These are phyloP conservation scores for Cytospora chrysosperma DNA, from an alignment of 2,329 filamentous ascomycete genomes.

Conservation along the genomic window DNA sequence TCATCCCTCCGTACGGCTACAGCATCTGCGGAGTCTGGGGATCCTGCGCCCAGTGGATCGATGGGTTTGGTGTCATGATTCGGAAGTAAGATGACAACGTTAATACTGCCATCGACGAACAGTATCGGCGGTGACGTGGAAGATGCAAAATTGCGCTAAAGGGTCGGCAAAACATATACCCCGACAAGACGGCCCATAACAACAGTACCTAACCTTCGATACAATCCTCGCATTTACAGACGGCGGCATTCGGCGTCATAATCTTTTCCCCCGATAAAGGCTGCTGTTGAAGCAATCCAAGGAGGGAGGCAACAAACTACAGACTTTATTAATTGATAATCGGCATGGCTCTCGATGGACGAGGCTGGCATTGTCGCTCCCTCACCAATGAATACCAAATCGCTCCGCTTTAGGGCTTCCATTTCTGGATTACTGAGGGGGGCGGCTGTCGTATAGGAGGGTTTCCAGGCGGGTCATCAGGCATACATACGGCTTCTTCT, in stretches of 20 bases:
- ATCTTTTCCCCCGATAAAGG: background rate
- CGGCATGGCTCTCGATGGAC: conserved; percentile 6
- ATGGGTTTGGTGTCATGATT: conserved; percentile 75
- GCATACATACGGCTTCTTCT: background rate
- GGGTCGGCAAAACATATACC: background rate
- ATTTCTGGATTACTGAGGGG: background rate
- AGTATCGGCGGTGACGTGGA: background rate
- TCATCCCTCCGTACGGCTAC: conserved; percentile 88
- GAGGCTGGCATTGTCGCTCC: conserved; percentile 21
- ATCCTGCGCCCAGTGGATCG: conserved; percentile 76
- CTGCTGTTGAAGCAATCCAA: background rate
- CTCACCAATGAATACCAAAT: background rate
- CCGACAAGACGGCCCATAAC: background rate
- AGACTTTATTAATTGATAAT: conserved; percentile 23
- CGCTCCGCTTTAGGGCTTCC: background rate
- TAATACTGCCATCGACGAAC: background rate
- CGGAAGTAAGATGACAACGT: conserved; percentile 13
- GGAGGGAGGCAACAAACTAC: background rate
- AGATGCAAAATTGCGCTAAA: background rate
- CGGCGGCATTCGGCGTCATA: background rate
- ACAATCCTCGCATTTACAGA: conserved; percentile 5
- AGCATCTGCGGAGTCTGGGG: conserved; percentile 85
- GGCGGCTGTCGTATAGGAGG: background rate
- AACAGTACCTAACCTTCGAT: background rate
- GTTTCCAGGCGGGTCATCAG: background rate